Evolutionary conservation across 345 rosid species (phyloP), one percentile per base, ranked within the genome.

Genomic region (Rubroshorea leprosula): DNA sequence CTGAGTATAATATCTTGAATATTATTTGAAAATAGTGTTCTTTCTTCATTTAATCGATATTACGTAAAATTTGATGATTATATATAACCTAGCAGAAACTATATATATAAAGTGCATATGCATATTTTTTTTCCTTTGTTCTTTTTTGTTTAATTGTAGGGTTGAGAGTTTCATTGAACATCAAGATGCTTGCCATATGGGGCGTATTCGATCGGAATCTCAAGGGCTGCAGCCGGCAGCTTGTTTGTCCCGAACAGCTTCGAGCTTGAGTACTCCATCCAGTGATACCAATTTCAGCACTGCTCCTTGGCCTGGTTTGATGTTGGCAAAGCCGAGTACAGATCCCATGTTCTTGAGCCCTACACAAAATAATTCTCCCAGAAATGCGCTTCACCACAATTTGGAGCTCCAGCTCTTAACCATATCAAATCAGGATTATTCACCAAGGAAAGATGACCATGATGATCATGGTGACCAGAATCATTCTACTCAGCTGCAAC

Each of bases 151-250:
- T 13, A n/a, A n/a, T n/a, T 48, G 22, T 64, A 92, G 98, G 77
- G 98, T 89, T 55, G 97, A 92, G 81, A 89, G 96, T 62, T 92
- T 92, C 76, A 92, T 92, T n/a, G 94, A 92, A 66, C 98, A 92
- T 57, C 97, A 92, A 79, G 98, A 89, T 63, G 66, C 80, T 41
- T 92, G 98, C 84, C 73, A 67, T 54, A 76, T 83, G 77, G 80
- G 87, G 29, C 76, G 75, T 6, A 67, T 80, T 44, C 68, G 68
- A 31, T 57, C 81, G 23, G 76, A 72, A 35, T 60, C 80, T 29
- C 84, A 68, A 35, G 63, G 75, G 5, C 58, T 74, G 54, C 83
- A 80, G 62, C 76, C 72, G 12, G 70, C 26, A 11, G 15, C 71
- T 11, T 76, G 87, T 62, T 66, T 81, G 68, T 83, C 89, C 1